Conservation (phyloP, 2,329 filamentous ascomycete species). For the Orbilia brochopaga region DNA sequence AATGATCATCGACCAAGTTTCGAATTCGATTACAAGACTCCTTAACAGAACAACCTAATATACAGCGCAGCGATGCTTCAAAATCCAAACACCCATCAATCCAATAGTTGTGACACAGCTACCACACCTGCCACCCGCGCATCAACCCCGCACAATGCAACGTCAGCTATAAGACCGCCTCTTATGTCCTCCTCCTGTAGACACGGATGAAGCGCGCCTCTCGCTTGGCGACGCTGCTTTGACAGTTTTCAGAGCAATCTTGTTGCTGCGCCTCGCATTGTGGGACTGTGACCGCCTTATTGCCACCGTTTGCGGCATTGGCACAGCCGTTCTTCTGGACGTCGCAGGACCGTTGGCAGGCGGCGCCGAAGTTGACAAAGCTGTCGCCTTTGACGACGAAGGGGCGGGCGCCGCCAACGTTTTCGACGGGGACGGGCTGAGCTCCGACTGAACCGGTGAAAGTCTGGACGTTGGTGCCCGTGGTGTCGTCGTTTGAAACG, state of each 20-base stretch:
- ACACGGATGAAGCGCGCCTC: constrained; percentile 38
- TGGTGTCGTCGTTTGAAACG: constrained; percentile 18
- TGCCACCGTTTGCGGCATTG: constrained; percentile 63
- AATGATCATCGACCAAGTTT: neutral
- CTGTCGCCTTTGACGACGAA: constrained; percentile 66
- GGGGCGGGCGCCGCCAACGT: constrained; percentile 63
- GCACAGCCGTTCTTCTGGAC: constrained; percentile 69
- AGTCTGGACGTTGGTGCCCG: constrained; percentile 58
- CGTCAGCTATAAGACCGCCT: no score
- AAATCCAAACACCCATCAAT: neutral
- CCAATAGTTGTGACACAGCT: no score
- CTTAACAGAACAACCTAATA: neutral
- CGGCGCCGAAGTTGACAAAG: constrained; percentile 65
- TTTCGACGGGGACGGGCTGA: constrained; percentile 62
- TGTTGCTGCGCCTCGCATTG: constrained; percentile 66
- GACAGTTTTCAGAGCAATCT: constrained; percentile 57
- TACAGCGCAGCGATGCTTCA: neutral
- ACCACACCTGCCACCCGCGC: no score
- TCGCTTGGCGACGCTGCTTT: constrained; percentile 19
- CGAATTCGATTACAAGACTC: neutral
- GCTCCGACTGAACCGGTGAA: constrained; percentile 63
- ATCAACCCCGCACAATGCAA: no score
- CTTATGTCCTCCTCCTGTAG: constrained; percentile 32
- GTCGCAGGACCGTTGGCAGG: constrained; percentile 68
- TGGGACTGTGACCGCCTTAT: constrained; percentile 58